These are phyloP conservation scores for Sphagnum magellanicum DNA, from an alignment of 228 moss, liverwort and hornwort species.

Conservation along the genomic window DNA sequence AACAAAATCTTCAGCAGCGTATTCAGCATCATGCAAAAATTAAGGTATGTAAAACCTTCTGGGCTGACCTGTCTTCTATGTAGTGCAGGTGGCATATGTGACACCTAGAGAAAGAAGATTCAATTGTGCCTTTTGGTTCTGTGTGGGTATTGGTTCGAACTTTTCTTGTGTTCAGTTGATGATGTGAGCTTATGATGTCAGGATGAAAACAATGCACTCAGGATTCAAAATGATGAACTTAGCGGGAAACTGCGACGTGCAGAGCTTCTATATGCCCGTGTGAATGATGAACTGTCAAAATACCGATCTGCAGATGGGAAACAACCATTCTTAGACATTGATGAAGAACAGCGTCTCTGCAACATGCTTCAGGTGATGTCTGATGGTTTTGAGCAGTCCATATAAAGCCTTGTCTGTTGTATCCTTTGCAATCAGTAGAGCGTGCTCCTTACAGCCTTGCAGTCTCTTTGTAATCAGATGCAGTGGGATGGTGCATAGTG, in stretches of 20 bases:
- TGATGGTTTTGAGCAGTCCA: neutral
- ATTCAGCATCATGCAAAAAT: constrained; percentile 96
- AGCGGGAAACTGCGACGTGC: constrained; percentile 77
- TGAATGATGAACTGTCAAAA: constrained; percentile 75
- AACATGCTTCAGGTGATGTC: constrained; percentile 52
- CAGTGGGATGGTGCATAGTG: neutral
- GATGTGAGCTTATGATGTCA: constrained; percentile 11
- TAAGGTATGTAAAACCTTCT: constrained; percentile 37
- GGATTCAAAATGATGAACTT: constrained; percentile 72
- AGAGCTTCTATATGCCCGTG: constrained; percentile 66
- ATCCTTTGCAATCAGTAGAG: neutral
- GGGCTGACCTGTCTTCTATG: neutral
- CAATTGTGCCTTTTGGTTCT: neutral
- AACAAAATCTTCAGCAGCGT: constrained; percentile 89
- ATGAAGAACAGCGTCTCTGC: constrained; percentile 72
- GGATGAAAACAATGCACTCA: constrained; percentile 82
- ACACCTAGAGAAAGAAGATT: neutral
- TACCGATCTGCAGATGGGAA: constrained; percentile 80
- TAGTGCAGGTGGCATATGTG: neutral
- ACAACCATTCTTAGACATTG: constrained; percentile 56
- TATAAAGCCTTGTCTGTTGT: neutral
- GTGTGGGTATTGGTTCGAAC: neutral
- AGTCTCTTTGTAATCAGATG: neutral
- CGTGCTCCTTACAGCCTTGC: neutral
- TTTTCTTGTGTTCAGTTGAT: neutral